Evolutionary conservation across 2,329 filamentous ascomycete species (phyloP).

Genomic region (Alternaria gaisen): DNA sequence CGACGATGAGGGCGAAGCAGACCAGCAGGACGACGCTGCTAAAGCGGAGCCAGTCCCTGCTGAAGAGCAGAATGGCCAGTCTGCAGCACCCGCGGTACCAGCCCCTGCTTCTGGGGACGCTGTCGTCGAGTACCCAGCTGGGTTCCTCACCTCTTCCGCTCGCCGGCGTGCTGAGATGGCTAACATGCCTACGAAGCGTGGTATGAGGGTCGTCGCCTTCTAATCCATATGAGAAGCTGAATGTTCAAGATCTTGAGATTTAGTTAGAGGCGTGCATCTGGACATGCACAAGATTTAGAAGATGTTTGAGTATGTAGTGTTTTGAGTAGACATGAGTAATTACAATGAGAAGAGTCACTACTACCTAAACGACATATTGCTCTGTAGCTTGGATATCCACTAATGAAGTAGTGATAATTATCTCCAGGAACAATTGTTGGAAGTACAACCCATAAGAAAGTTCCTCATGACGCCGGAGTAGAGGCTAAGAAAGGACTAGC

Average conservation of each 20-base stretch:
- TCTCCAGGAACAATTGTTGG: too few species aligned
- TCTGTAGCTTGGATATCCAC: too few species aligned
- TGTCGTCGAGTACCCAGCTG: slow-evolving; percentile 14
- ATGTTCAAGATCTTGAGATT: background rate
- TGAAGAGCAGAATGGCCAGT: slow-evolving; percentile 7
- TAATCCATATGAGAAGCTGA: background rate
- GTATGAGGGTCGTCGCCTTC: slow-evolving; percentile 11
- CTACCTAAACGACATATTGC: background rate
- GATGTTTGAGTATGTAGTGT: background rate
- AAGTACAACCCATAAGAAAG: background rate
- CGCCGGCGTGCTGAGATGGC: slow-evolving; percentile 1
- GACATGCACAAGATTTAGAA: background rate
- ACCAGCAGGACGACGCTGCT: slow-evolving; percentile 6
- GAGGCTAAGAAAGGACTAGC: background rate
- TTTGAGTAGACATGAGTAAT: background rate
- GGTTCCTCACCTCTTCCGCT: slow-evolving; percentile 15
- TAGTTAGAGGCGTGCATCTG: background rate
- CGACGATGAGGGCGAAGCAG: slow-evolving; percentile 1
- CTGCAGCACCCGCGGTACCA: background rate
- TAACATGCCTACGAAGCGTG: slow-evolving; percentile 8
- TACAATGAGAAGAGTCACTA: too few species aligned
- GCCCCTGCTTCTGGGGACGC: slow-evolving; percentile 5
- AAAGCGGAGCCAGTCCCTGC: background rate
- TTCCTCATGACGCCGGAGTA: background rate
- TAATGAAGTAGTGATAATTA: too few species aligned